phyloP scores from a whole-genome alignment of 2,329 filamentous ascomycete genomes.

The Pseudogymnoascus sp. region DNA sequence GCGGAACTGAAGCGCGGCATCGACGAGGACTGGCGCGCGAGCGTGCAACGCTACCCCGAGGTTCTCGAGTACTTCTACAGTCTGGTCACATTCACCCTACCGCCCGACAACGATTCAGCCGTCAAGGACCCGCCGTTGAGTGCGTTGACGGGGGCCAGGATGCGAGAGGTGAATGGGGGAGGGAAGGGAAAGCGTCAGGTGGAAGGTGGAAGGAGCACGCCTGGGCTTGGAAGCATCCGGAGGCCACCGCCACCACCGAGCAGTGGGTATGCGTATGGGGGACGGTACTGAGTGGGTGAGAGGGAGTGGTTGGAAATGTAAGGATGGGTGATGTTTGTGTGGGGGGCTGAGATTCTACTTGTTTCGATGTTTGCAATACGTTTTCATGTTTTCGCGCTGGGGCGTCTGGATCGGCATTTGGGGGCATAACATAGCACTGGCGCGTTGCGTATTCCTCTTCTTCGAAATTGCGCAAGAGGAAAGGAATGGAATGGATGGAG shows the following conservation, averaged over 20 bases:
- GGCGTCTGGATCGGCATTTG: not conserved
- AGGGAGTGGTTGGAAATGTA: not conserved
- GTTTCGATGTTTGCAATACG: conserved; percentile 1
- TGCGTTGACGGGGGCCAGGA: conserved; percentile 22
- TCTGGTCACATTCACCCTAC: conserved; percentile 59
- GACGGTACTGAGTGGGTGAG: not conserved
- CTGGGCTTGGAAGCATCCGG: not conserved
- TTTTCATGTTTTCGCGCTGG: not conserved
- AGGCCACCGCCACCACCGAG: not conserved
- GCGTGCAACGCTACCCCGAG: conserved; percentile 70
- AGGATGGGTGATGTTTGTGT: not conserved
- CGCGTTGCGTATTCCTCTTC: not conserved
- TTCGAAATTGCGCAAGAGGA: not conserved
- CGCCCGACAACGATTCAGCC: conserved; percentile 51
- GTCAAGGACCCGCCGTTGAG: conserved; percentile 56
- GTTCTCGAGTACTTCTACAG: conserved; percentile 76
- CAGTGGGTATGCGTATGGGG: not conserved
- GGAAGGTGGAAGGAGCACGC: conserved; percentile 16
- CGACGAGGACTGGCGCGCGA: conserved; percentile 70
- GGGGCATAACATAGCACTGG: conserved; percentile 4
- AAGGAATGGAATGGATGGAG: not conserved
- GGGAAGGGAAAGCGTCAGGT: conserved; percentile 23
- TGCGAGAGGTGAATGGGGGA: conserved; percentile 7
- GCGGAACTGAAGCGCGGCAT: conserved; percentile 63
- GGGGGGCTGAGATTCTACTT: not conserved